These are phyloP conservation scores for Sherardia arvensis DNA, from an alignment of 257 asterid species.

Conservation along the genomic window DNA sequence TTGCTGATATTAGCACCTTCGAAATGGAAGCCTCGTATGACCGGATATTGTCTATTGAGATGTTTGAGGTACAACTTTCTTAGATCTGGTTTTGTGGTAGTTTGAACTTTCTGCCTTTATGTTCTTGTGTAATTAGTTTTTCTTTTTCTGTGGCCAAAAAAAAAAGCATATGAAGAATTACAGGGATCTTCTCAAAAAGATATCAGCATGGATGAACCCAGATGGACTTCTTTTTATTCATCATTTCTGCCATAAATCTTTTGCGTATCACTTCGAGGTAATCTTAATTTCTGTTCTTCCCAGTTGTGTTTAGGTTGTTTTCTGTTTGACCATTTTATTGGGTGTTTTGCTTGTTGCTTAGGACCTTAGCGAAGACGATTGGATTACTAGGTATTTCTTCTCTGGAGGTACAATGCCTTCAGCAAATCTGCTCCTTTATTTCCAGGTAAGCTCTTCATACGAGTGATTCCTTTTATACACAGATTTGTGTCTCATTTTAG, in stretches of 20 bases:
- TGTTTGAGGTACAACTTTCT: constrained; percentile 63
- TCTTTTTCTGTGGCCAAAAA: neutral
- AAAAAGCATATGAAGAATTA: constrained; percentile 94
- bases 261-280: constrained; percentile 96
- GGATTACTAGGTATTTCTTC: constrained; percentile 94
- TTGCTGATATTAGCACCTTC: constrained; percentile 67
- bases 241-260: constrained; percentile 79
- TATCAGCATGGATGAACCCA: constrained; percentile 77
- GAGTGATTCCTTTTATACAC: neutral
- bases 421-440: constrained; percentile 84
- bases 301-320: neutral
- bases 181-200: constrained; percentile 66
- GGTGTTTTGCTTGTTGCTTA: constrained; percentile 12
- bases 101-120: neutral
- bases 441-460: constrained; percentile 48
- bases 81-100: neutral
- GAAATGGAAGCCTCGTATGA: constrained; percentile 84
- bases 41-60: constrained; percentile 78
- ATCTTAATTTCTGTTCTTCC: neutral
- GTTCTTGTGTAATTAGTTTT: constrained; percentile 1
- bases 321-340: neutral
- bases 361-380: constrained; percentile 82
- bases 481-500: neutral
- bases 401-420: constrained; percentile 95
- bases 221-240: constrained; percentile 72